phyloP scores from a whole-genome alignment of 352 stramenopile genomes.

The Aphanomyces stellatus region DNA sequence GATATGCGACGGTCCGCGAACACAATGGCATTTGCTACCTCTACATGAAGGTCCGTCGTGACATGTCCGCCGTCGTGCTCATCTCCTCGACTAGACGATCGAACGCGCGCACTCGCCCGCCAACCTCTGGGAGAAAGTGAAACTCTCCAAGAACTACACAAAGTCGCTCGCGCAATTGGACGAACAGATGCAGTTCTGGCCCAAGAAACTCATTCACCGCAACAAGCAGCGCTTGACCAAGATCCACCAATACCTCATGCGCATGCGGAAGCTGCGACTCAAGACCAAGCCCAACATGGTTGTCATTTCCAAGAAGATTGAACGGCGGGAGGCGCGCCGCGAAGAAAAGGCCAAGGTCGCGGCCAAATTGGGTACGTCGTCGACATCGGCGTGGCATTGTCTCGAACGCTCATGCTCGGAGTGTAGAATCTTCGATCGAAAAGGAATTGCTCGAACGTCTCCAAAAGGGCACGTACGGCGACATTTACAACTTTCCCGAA shows the following conservation, averaged over 20 bases:
- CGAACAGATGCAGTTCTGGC: slow-evolving; percentile 96
- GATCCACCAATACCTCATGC: slow-evolving; percentile 99
- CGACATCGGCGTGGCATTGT: neutral
- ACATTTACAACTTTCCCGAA: slow-evolving; percentile 99
- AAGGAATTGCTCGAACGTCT: slow-evolving; percentile 97
- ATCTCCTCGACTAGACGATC: slow-evolving; percentile 60
- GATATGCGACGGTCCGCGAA: slow-evolving; percentile 98
- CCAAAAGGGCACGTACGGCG: slow-evolving; percentile 96
- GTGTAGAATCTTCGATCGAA: slow-evolving; percentile 76
- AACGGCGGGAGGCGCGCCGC: slow-evolving; percentile 90
- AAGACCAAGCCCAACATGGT: slow-evolving; percentile 92
- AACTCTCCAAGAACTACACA: slow-evolving; percentile 95
- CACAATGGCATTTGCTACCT: slow-evolving; percentile 92
- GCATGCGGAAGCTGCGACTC: slow-evolving; percentile 96
- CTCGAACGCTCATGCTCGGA: neutral
- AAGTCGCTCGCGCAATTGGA: slow-evolving; percentile 94
- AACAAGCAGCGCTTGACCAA: slow-evolving; percentile 99
- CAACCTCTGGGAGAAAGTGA: slow-evolving; percentile 98
- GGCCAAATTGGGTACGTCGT: slow-evolving; percentile 88
- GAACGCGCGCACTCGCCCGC: slow-evolving; percentile 97
- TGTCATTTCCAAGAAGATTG: slow-evolving; percentile 93
- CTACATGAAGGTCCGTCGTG: slow-evolving; percentile 88
- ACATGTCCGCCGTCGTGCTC: neutral
- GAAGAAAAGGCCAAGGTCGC: slow-evolving; percentile 96
- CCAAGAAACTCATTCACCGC: slow-evolving; percentile 95